Percentiles rank a stretch among this genome's conserved stretches.
These are phyloP conservation scores for Brasilioporus rufonigricans DNA, from an alignment of 768 basidiomycete genomes.

Conservation along the genomic window DNA sequence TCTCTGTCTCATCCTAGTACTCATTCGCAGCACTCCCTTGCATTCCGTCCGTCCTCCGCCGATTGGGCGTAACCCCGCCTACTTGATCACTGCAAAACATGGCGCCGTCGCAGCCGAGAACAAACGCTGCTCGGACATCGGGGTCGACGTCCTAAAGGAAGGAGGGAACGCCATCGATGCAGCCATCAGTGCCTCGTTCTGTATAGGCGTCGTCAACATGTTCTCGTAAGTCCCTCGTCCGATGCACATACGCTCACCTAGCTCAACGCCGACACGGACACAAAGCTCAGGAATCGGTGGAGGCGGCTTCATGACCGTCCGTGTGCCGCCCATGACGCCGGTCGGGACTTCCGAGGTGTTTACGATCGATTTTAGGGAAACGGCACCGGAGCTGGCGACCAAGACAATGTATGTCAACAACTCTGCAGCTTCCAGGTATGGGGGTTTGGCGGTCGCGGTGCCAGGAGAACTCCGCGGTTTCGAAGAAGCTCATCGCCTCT, in stretches of 20 bases:
- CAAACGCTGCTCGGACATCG: slow-evolving; percentile 79
- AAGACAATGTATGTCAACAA: slow-evolving; percentile 70
- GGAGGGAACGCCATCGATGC: slow-evolving; percentile 94
- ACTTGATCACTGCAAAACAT: slow-evolving; percentile 57
- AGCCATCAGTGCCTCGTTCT: slow-evolving; percentile 74
- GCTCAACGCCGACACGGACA: background rate
- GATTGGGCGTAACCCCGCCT: slow-evolving; percentile 47
- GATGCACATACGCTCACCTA: background rate
- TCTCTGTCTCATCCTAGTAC: slow-evolving; percentile 13
- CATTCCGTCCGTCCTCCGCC: background rate
- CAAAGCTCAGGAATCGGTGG: slow-evolving; percentile 80
- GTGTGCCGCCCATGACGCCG: slow-evolving; percentile 55
- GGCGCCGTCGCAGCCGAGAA: slow-evolving; percentile 94
- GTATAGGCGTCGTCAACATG: slow-evolving; percentile 83
- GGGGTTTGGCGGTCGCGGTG: slow-evolving; percentile 85
- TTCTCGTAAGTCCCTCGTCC: slow-evolving; percentile 63
- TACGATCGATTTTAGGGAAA: slow-evolving; percentile 87
- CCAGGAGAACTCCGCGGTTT: slow-evolving; percentile 91
- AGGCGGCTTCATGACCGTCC: slow-evolving; percentile 83
- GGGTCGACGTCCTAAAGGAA: slow-evolving; percentile 68
- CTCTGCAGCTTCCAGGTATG: slow-evolving; percentile 54
- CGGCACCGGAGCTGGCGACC: slow-evolving; percentile 71
- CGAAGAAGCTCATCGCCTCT: slow-evolving; percentile 76
- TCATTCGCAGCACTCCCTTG: slow-evolving; percentile 1
- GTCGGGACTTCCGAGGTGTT: slow-evolving; percentile 55